Evolutionary conservation across 2,329 filamentous ascomycete species (phyloP).

Genomic region (Dactylella cylindrospora): DNA sequence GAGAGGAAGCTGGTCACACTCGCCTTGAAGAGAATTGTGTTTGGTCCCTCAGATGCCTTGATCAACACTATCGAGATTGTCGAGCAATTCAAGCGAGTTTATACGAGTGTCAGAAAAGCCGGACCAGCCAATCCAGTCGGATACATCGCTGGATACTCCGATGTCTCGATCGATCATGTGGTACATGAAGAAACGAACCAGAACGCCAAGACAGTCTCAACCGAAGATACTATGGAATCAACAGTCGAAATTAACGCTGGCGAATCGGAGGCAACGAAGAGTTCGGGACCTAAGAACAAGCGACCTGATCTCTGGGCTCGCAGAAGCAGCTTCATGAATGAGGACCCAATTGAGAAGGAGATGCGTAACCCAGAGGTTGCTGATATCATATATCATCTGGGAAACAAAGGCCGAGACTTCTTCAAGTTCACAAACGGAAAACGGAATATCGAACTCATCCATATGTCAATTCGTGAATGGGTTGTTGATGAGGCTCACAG

Average conservation of each 20-base stretch:
- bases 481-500: slow-evolving; percentile 17
- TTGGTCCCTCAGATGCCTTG: slow-evolving; percentile 7
- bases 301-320: background rate
- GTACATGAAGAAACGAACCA: too few relatives aligned
- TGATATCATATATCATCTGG: slow-evolving; percentile 23
- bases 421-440: slow-evolving; percentile 25
- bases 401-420: slow-evolving; percentile 18
- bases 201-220: slow-evolving; percentile 3
- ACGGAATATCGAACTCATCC: slow-evolving; percentile 15
- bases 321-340: background rate
- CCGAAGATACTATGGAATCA: too few relatives aligned
- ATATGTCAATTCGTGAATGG: slow-evolving; percentile 34
- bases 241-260: slow-evolving; percentile 2
- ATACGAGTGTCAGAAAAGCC: background rate
- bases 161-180: too few relatives aligned
- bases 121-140: too few relatives aligned
- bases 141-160: too few relatives aligned
- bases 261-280: background rate
- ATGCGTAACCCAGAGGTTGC: slow-evolving; percentile 29
- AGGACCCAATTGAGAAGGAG: slow-evolving; percentile 4
- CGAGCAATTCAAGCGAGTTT: slow-evolving; percentile 24
- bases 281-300: background rate
- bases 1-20: slow-evolving; percentile 21
- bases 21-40: slow-evolving; percentile 17
- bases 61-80: slow-evolving; percentile 28